Conservation (phyloP, 2,329 filamentous ascomycete species). For the Magnaporthiopsis poae region DNA sequence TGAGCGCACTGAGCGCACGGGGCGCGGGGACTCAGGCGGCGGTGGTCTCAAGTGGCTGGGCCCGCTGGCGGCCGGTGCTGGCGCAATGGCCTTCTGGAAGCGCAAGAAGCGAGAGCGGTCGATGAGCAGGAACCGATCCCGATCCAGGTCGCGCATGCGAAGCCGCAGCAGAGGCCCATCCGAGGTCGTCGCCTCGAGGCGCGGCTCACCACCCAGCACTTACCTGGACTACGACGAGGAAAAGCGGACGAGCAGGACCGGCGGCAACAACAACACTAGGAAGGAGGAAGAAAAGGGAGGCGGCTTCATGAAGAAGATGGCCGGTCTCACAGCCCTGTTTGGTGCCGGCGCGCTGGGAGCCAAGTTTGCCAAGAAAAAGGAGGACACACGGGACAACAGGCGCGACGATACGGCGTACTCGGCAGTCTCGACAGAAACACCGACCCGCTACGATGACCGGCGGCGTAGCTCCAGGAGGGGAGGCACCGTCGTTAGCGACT, state of each 20-base stretch:
- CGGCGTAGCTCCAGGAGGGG: slow-evolving; percentile 15
- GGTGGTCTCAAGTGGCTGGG: slow-evolving; percentile 36
- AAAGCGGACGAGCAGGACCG: slow-evolving; percentile 35
- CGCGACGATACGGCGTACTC: slow-evolving; percentile 48
- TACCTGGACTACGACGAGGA: slow-evolving; percentile 46
- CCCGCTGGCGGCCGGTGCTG: slow-evolving; percentile 43
- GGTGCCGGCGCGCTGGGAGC: slow-evolving; percentile 55
- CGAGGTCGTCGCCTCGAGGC: slow-evolving; percentile 43
- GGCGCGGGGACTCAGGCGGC: slow-evolving; percentile 20
- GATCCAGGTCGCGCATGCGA: slow-evolving; percentile 25
- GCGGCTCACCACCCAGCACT: slow-evolving; percentile 38
- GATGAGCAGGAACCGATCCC: slow-evolving; percentile 28
- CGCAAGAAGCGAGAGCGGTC: slow-evolving; percentile 31
- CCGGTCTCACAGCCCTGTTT: slow-evolving; percentile 50
- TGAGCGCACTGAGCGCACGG: no score
- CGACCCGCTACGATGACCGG: slow-evolving; percentile 31
- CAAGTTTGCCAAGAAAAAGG: slow-evolving; percentile 44
- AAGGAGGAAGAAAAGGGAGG: slow-evolving; percentile 29
- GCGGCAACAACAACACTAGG: slow-evolving; percentile 27
- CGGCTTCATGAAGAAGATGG: slow-evolving; percentile 51
- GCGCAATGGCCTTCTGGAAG: slow-evolving; percentile 34
- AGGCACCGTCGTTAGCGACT: slow-evolving; percentile 37
- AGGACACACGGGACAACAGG: slow-evolving; percentile 30
- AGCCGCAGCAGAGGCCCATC: slow-evolving; percentile 27
- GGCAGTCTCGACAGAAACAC: slow-evolving; percentile 52